Percentiles rank a stretch among this genome's conserved stretches.
Evolutionary conservation across 129 eudicot species (phyloP).

Genomic region (Centrapalus pauciflorus): DNA sequence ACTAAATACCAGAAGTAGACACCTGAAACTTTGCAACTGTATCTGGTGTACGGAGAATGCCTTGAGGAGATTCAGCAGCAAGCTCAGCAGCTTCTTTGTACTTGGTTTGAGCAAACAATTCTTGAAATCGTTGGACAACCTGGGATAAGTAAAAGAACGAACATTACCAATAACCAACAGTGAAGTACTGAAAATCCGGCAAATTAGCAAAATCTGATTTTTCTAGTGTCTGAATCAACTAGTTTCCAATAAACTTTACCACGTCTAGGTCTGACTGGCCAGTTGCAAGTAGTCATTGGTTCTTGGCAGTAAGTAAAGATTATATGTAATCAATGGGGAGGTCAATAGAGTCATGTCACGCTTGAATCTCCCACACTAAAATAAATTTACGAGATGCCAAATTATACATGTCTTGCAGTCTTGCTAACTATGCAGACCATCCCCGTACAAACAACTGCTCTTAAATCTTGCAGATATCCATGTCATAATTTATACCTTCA

Average conservation of each 20-base stretch:
- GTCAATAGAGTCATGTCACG: not conserved
- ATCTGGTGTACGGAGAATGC: too few species aligned
- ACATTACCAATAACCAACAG: not conserved
- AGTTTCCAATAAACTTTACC: not conserved
- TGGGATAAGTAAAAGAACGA: constrained; percentile 19
- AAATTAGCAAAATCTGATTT: not conserved
- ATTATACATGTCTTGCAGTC: not conserved
- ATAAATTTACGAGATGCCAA: not conserved
- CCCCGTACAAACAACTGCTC: not conserved
- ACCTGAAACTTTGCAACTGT: constrained; percentile 90
- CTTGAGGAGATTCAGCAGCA: constrained; percentile 92
- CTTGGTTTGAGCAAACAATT: constrained; percentile 82
- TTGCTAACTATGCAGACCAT: too few species aligned
- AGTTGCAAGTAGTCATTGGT: not conserved
- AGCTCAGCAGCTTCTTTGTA: constrained; percentile 92
- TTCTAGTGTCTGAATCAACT: not conserved
- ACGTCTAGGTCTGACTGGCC: not conserved
- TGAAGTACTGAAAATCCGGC: not conserved
- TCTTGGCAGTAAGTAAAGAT: not conserved
- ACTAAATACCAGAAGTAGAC: not conserved
- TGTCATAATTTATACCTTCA: too few species aligned
- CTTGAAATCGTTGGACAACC: constrained; percentile 92
- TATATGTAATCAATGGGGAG: not conserved
- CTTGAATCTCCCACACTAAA: not conserved
- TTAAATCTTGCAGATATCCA: too few species aligned